Evolutionary conservation across 2,329 filamentous ascomycete genomes (phyloP), one percentile per base, ranked within the genome.

Genomic region (Sphaerostilbella broomeana): DNA sequence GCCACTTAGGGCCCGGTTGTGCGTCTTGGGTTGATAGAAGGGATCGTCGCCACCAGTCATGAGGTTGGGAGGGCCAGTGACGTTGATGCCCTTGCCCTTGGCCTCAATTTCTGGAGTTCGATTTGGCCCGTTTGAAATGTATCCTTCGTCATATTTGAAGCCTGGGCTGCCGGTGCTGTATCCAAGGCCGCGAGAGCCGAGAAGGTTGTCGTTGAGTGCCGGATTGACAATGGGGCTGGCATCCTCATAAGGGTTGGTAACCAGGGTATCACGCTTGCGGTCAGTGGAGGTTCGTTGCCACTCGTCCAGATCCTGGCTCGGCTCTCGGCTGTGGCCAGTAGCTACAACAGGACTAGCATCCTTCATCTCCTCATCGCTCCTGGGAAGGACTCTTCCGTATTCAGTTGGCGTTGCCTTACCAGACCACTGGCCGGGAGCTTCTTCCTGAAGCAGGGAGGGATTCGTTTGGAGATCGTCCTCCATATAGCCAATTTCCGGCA

Each of bases 131-230:
- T 77, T 86, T 17, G 90, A 94, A 49, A 90, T 89, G 63, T 95
- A 97, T 6, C 89, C 90, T 65, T 97, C 90, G 55, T 95, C 86
- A 37, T 65, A 69, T 58, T 81, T 85, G 44, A 70, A 75, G 51
- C 69, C 59, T 34, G 76, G 74, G 56, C 80, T 71, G 59, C 76
- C 64, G 48, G 74, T 61, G 58, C 73, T 56, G 61, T 73, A 69
- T 48, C 61, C 60, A 22, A 67, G 63, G 5, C 61, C 60, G 32
- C 61, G 53, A 9, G 51, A 56, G 28, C 57, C 54, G 15, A 77
- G 58, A 16, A 79, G 64, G 43, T 69, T 67, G 20, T 70, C 71
- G 37, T 69, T 66, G 15, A 76, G 53, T 6, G 65, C 69, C 11
- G 72, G 68, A 49, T 77, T 75, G 38, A 67, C 74, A 28, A 81